Evolutionary conservation across 352 stramenopile species (phyloP), one percentile per base, ranked within the genome.

Genomic region (Pythium oligandrum): DNA sequence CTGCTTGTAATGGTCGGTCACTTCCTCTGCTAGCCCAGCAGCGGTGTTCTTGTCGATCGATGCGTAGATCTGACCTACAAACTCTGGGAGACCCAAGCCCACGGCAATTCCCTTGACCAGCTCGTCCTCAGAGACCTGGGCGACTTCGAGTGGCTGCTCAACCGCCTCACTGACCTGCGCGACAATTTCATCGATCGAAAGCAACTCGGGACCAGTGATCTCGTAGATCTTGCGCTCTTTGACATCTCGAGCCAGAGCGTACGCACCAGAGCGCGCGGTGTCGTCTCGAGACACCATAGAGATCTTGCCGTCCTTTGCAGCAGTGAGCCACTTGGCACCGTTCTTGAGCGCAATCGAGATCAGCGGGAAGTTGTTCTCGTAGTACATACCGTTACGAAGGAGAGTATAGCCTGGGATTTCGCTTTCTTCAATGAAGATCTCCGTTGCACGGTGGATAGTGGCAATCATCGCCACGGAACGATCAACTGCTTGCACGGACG

Each of bases 201-300:
- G 40, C 1, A 32, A n/a, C 10, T 54, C 38, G 6, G 9, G 40
- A 4, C 8, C 12, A 37, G 53, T 48, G 10, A 60, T 44, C 6
- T 60, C 53, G 45, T 50, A 54, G 38, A 54, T 60, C 34, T 53
- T 12, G 53, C 51, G 53, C 32, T 60, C 39, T 4, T 40, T 6
- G n/a, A 50, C 32, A 32, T 48, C 46, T 6, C 37, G 53, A 6
- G 53, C 53, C 10, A 60, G 46, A n/a, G 53, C 53, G 5, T 37
- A 37, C 5, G 53, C 53, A 3, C 7, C 26, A 7, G 53, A 44
- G 9, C 45, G 47, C 12, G 53, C 53, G 4, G 34, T 11, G 38
- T 60, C 53, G 12, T 54, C 39, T 2, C 53, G 45, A 5, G 53
- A 36, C 6, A 60, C 46, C 8, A 30, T 40, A 0, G 53, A 44